Evolutionary conservation across 257 asterid genomes (phyloP), one percentile per base, ranked within the genome.

Genomic region (Catharanthus roseus): DNA sequence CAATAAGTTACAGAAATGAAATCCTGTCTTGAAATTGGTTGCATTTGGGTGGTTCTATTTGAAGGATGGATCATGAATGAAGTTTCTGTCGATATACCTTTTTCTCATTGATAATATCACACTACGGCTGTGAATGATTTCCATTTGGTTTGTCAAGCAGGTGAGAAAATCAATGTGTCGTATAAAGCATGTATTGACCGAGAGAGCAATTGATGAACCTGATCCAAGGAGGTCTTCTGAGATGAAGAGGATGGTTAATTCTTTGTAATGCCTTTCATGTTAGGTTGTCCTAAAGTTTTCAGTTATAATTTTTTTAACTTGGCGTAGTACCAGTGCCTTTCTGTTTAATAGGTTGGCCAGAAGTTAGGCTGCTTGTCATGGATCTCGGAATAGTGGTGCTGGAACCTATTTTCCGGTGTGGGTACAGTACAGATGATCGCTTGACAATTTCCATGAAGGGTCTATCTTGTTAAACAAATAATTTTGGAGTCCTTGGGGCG

Each of bases 111-210:
- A 18, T 34, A 1, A 29, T n/a, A n/a, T 9, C 3, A 0, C 3
- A 21, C 1, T 60, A 6, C 5, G 4, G 15, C 6, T 13, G 24
- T 29, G 0, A 18, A 45, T 67, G 21, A 23, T 13, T 58, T 12
- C 19, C 3, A 11, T 47, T 13, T 47, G 6, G 39, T 23, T 44
- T 47, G 10, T 33, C 34, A 24, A 33, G 72, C 90, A 93, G 98
- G 96, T 93, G 44, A 80, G 92, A 60, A 92, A 88, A 78, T 86
- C 98, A 28, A 92, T 90, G 97, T 90, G 98, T 82, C 88, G 98
- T 51, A 85, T 93, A 79, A 93, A 93, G 78, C 98, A 93, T 28
- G 97, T 91, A 33, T 87, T 91, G 15, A 95, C 97, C 0, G 97
- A 93, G 89, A 88, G 99, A 87, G 99, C 99, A 21, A 87, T 91